Evolutionary conservation across 371 early-diverging fungal genomes (phyloP), one percentile per base, ranked within the genome.

Genomic region (Rhizopus stolonifer): DNA sequence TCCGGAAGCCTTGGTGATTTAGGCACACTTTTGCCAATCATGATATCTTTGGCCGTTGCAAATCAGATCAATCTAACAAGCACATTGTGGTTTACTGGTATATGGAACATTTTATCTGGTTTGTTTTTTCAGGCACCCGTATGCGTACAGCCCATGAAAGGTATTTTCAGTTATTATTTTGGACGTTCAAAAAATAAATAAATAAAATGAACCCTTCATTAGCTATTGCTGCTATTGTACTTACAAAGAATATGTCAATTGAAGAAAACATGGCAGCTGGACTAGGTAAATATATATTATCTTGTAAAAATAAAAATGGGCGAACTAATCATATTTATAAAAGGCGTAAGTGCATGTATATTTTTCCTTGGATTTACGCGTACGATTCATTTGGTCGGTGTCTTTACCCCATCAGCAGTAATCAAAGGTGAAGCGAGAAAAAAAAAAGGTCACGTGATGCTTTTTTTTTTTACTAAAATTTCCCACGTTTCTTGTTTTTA

Each of bases 91-190:
- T 91, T 93, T 73, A 91, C 91, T 47, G 95, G 93, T 11, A 65
- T 92, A 29, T 95, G 87, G 89, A 93, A 93, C 53, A 91, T 95
- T 36, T 14, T 86, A 25, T 84, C 88, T 0, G 93, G 93, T 17
- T 46, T 89, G 11, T 47, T 79, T 19, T 94, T 87, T 55, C 83
- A 86, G 25, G 86, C 92, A 22, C 95, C 95, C 29, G 86, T 93
- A 72, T 87, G 92, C 57, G 90, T 89, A 23, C 90, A 90, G 58
- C 91, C 91, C 18, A 90, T 88, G 91, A 90, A 89, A 72, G 85
- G 87, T 84, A 75, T 45, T 63, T 26, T 22, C n/a, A n/a, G n/a
- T n/a, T n/a, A n/a, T n/a, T n/a, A n/a, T n/a, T n/a, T n/a, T n/a
- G n/a, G n/a, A n/a, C n/a, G n/a, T n/a, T n/a, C n/a, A n/a, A n/a